Conservation (phyloP, 108 stramenopile genomes). For the Nannochloropsis gaditana region DNA sequence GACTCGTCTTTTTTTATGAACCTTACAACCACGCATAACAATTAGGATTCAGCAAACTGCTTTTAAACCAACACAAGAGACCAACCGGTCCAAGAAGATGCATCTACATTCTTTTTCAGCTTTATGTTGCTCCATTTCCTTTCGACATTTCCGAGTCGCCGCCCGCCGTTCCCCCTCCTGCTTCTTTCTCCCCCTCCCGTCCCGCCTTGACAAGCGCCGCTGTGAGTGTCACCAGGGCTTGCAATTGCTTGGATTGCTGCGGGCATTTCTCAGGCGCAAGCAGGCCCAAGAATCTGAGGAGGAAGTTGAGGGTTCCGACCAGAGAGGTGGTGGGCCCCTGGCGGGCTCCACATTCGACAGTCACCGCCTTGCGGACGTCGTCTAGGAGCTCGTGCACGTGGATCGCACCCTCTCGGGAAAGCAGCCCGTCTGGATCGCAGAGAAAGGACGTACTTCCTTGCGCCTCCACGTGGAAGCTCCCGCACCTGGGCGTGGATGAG, state of each 20-base stretch:
- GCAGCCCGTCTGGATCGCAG: constrained; percentile 7
- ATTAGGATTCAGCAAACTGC: too few species aligned
- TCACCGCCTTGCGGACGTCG: background rate
- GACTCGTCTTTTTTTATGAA: too few species aligned
- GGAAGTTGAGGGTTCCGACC: background rate
- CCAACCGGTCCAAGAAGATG: too few species aligned
- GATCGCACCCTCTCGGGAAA: constrained; percentile 2
- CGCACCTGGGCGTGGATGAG: background rate
- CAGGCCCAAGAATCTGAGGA: background rate
- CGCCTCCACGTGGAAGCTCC: constrained; percentile 8
- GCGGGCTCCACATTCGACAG: background rate
- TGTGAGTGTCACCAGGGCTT: background rate
- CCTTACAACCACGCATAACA: too few species aligned
- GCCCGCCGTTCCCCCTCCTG: too few species aligned
- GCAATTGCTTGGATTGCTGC: background rate
- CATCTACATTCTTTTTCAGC: too few species aligned
- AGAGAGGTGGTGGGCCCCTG: background rate
- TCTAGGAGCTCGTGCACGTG: background rate
- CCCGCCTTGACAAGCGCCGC: background rate
- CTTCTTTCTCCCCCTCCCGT: background rate
- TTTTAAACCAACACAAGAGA: too few species aligned
- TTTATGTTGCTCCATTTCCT: too few species aligned
- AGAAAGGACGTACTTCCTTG: background rate
- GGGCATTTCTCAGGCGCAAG: background rate
- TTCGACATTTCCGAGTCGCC: too few species aligned